Evolutionary conservation across 1,284 basidiomycete genomes (phyloP).

Genomic region (Tilletiopsis washingtonensis): DNA sequence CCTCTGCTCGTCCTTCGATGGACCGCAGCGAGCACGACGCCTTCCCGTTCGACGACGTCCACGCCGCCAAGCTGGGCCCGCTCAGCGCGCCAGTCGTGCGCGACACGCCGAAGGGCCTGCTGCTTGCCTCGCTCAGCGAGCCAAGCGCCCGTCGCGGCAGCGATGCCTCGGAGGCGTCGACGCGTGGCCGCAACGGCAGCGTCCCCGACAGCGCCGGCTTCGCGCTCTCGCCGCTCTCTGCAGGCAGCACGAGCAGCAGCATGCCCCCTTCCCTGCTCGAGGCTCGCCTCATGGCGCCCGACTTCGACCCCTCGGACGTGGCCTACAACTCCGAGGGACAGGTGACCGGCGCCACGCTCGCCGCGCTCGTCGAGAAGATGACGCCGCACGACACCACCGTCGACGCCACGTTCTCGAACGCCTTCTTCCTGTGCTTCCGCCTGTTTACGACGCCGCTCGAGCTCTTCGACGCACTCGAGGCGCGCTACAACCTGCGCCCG

Average conservation of each 20-base stretch:
- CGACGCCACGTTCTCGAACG: conserved; percentile 71
- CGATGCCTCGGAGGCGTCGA: neutral
- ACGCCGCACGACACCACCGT: conserved; percentile 80
- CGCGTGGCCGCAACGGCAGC: neutral
- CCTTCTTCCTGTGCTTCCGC: conserved; percentile 95
- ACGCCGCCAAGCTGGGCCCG: too few relatives aligned
- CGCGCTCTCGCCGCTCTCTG: too few relatives aligned
- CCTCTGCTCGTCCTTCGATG: conserved; percentile 30
- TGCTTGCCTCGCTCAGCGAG: too few relatives aligned
- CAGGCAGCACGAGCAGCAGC: too few relatives aligned
- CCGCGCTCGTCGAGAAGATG: conserved; percentile 85
- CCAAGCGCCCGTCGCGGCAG: neutral
- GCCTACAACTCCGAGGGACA: conserved; percentile 81
- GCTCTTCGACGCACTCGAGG: conserved; percentile 67
- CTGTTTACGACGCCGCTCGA: conserved; percentile 73
- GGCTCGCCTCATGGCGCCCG: conserved; percentile 24
- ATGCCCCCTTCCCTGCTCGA: too few relatives aligned
- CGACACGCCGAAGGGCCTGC: too few relatives aligned
- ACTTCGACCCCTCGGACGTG: conserved; percentile 62
- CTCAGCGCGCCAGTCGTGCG: too few relatives aligned
- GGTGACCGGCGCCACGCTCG: conserved; percentile 81
- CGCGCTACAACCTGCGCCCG: conserved; percentile 67
- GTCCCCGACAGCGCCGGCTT: neutral
- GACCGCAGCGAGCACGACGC: conserved; percentile 10
- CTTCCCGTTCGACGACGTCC: too few relatives aligned